Conservation (phyloP, 495 filamentous ascomycete genomes). For the Hypoxylon trugodes region DNA sequence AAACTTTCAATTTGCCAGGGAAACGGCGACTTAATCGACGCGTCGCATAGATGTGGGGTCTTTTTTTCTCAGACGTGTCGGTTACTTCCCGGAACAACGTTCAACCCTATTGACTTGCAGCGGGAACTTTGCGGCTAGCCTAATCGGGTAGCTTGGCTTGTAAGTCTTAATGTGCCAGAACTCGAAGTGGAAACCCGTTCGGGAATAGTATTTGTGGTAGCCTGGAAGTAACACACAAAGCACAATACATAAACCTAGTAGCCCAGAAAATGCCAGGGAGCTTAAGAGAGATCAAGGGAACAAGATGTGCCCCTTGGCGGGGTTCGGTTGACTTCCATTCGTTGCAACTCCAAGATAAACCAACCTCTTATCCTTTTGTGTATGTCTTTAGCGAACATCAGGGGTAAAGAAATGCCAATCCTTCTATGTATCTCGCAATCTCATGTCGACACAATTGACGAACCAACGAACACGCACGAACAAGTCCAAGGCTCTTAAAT, state of each 20-base stretch:
- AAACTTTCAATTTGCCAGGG: background rate
- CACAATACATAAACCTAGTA: too few species aligned
- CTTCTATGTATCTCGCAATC: conserved; percentile 34
- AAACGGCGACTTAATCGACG: conserved; percentile 18
- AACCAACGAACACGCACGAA: background rate
- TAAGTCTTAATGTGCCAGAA: conserved; percentile 19
- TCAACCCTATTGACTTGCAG: conserved; percentile 9
- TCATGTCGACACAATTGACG: conserved; percentile 14
- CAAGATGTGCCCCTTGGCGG: conserved; percentile 16
- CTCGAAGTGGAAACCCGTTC: conserved; percentile 26
- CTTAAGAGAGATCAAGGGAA: conserved; percentile 6
- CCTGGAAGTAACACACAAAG: too few species aligned
- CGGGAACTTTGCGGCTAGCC: conserved; percentile 16
- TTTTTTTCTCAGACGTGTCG: conserved; percentile 1
- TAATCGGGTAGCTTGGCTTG: conserved; percentile 12
- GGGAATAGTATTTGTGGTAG: background rate
- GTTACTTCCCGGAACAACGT: conserved; percentile 15
- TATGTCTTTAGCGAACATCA: conserved; percentile 1
- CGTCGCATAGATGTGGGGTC: conserved; percentile 35
- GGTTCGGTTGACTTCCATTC: conserved; percentile 14
- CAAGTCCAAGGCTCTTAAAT: background rate
- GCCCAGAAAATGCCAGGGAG: too few species aligned
- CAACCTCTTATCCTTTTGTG: background rate
- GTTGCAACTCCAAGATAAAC: conserved; percentile 27
- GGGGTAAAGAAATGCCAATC: conserved; percentile 12